Percentiles rank a stretch among this genome's conserved stretches.
Evolutionary conservation across 805 yeast genomes (phyloP).

Genomic region (Starmerella roubikii): DNA sequence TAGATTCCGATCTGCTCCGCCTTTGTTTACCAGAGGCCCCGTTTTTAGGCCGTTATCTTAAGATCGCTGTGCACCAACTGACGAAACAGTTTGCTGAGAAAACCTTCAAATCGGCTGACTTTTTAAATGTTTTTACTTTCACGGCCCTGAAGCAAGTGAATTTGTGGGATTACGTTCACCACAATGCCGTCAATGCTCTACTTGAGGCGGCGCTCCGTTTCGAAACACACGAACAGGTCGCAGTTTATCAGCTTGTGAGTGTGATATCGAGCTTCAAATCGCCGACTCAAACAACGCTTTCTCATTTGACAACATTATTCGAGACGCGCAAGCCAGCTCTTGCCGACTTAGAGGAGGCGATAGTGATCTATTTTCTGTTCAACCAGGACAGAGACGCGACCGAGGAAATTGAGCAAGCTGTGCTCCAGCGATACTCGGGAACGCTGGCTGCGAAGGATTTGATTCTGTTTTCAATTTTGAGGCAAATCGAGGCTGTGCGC

Average conservation of each 20-base stretch:
- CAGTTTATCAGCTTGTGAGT: slow-evolving; percentile 29
- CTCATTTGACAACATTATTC: slow-evolving; percentile 6
- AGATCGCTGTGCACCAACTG: slow-evolving; percentile 15
- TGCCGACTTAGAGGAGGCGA: background rate
- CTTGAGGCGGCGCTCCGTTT: slow-evolving; percentile 30
- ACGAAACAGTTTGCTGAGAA: slow-evolving; percentile 14
- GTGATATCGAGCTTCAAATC: background rate
- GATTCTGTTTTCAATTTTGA: slow-evolving; percentile 43
- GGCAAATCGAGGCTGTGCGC: slow-evolving; percentile 39
- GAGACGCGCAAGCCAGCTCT: slow-evolving; percentile 1
- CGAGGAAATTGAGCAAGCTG: slow-evolving; percentile 33
- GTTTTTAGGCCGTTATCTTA: slow-evolving; percentile 13
- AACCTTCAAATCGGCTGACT: background rate
- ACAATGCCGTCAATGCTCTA: slow-evolving; percentile 22
- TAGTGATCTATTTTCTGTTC: slow-evolving; percentile 2
- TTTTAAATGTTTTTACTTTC: background rate
- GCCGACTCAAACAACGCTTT: background rate
- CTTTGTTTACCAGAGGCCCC: background rate
- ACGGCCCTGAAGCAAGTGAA: background rate
- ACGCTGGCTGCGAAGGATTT: slow-evolving; percentile 47
- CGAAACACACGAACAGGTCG: slow-evolving; percentile 21
- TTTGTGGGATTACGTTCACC: slow-evolving; percentile 12
- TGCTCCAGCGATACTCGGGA: slow-evolving; percentile 50
- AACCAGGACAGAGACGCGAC: slow-evolving; percentile 26
- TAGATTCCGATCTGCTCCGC: background rate